Base-by-base conservation (phyloP, 371 early-diverging fungal species). In the Sporodiniella umbellata region DNA sequence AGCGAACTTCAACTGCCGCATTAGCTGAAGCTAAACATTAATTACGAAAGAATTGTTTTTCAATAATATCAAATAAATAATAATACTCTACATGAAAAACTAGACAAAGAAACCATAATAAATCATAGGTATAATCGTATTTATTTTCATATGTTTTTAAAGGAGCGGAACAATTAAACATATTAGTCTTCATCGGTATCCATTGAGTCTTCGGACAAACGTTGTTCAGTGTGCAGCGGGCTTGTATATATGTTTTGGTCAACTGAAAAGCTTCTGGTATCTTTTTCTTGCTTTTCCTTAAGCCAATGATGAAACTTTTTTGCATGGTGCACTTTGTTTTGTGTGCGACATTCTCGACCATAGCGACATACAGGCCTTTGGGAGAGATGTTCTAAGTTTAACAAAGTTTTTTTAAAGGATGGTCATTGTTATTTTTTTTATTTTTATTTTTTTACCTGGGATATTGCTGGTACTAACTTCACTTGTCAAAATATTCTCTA, bases 221-320 rank as follows among this genome's bases (percentile, higher is more conserved):
- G n/a, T n/a, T n/a, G n/a, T n/a, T n/a, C n/a, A n/a, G n/a, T n/a
- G n/a, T n/a, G n/a, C n/a, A n/a, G n/a, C n/a, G n/a, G n/a, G n/a
- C n/a, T n/a, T n/a, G n/a, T n/a, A n/a, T n/a, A n/a, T 17, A 22
- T 15, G 28, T 39, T 23, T 21, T 17, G 1, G n/a, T 33, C 30
- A 28, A 7, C 10, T 28, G 30, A 7, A 10, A 10, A 28, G 4
- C 10, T 4, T 4, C 10, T 28, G 10, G 30, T 28, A 12, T 45
- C 22, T 10, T 8, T 30, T 22, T 26, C 11, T 23, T 43, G n/a
- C 42, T 39, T 28, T 17, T 54, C 42, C 7, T 54, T 35, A 25
- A 60, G 52, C 71, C 71, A 69, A 49, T 82, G 83, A 44, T 73
- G 66, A 39, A 62, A 72, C 10, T 52, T 53, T 46, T 66, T 59